A percentile compares a stretch with the other conserved stretches of the same genome.
These are phyloP conservation scores for Rhododendron ferrugineum DNA, from an alignment of 148 eudicot species.

Conservation along the genomic window DNA sequence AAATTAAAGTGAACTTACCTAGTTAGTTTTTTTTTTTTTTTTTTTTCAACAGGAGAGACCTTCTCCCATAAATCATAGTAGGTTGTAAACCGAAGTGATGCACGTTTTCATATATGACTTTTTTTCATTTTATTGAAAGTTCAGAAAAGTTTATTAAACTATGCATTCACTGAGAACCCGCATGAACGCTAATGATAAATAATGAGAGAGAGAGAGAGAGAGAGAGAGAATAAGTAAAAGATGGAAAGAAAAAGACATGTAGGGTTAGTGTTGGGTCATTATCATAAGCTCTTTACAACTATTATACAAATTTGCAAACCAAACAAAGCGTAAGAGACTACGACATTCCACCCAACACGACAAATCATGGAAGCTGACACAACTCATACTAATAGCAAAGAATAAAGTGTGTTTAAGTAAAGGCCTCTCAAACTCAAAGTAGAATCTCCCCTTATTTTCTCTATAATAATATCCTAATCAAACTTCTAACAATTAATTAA, in stretches of 20 bases:
- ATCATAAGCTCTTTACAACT: not conserved
- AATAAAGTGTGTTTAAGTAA: not conserved
- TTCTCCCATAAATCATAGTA: no score
- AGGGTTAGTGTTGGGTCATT: not conserved
- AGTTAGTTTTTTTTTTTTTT: no score
- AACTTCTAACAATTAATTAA: not conserved
- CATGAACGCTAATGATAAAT: not conserved
- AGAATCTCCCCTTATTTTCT: not conserved
- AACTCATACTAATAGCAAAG: not conserved
- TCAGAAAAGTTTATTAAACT: not conserved
- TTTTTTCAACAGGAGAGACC: no score
- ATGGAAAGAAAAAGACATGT: not conserved
- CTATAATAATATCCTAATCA: not conserved
- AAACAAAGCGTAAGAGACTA: not conserved
- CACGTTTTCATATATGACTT: not conserved
- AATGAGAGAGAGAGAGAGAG: not conserved
- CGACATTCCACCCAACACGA: slow-evolving; percentile 3
- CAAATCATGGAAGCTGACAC: not conserved
- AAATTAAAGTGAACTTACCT: no score
- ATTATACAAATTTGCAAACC: not conserved
- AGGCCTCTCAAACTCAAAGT: not conserved
- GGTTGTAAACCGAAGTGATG: not conserved
- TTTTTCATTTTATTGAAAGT: not conserved
- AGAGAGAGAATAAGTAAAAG: not conserved
- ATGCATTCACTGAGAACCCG: not conserved